Evolutionary conservation across 257 asterid genomes (phyloP).

Genomic region (Ocimum tenuiflorum): DNA sequence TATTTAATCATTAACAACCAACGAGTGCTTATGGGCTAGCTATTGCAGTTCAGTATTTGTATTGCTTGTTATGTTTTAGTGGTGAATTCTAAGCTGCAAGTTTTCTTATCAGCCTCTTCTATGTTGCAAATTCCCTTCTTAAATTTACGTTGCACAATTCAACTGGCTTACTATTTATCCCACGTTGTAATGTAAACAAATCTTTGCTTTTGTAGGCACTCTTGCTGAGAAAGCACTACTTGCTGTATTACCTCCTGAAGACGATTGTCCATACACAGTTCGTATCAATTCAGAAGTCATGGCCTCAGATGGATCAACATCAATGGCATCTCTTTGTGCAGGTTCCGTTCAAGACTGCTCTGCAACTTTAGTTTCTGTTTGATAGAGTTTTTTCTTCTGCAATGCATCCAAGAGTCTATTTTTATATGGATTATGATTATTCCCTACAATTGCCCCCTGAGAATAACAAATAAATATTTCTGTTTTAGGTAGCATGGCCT

Average conservation of each 20-base stretch:
- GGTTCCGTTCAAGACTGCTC: slow-evolving; percentile 37
- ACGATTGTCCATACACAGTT: slow-evolving; percentile 66
- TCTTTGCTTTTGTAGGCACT: slow-evolving; percentile 52
- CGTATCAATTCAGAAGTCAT: slow-evolving; percentile 95
- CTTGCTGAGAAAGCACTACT: slow-evolving; percentile 96
- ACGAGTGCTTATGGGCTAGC: not conserved
- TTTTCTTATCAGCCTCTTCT: not conserved
- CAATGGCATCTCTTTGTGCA: slow-evolving; percentile 99
- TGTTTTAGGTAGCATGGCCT: slow-evolving; percentile 96
- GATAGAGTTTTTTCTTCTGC: not conserved
- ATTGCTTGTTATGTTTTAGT: no score
- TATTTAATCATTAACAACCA: not conserved
- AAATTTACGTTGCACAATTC: not conserved
- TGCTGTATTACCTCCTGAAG: slow-evolving; percentile 88
- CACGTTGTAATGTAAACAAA: slow-evolving; percentile 23
- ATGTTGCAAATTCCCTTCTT: not conserved
- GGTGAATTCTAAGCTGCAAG: not conserved
- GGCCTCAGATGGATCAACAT: slow-evolving; percentile 99
- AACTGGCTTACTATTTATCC: not conserved
- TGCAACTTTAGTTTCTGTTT: slow-evolving; percentile 1
- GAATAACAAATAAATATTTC: no score
- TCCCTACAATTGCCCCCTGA: no score
- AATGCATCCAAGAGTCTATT: no score
- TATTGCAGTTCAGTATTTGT: not conserved
- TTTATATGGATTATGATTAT: no score